A percentile compares a stretch with the other conserved stretches of the same genome.
These are phyloP conservation scores for Aspergillus conjunctus DNA, from an alignment of 495 filamentous ascomycete species.

Conservation along the genomic window DNA sequence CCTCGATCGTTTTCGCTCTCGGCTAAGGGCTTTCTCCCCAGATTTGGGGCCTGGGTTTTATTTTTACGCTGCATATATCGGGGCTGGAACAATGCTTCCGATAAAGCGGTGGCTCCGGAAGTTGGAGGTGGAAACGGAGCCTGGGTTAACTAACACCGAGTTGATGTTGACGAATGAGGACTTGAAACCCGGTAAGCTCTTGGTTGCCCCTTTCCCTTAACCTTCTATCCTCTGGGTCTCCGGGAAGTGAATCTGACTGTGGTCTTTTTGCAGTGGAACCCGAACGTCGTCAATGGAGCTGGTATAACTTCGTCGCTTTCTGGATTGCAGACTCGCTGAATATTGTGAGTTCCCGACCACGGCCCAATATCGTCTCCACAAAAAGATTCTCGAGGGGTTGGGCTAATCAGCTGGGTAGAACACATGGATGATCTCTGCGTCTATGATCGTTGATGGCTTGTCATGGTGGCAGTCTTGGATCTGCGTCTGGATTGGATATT, in stretches of 20 bases:
- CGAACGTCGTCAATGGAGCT: slow-evolving; percentile 80
- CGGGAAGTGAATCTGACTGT: not conserved
- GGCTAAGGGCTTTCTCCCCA: too few relatives aligned
- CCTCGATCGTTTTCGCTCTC: too few relatives aligned
- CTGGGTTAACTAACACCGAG: slow-evolving; percentile 79
- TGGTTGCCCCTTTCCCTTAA: not conserved
- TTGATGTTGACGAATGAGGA: slow-evolving; percentile 91
- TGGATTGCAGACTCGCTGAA: slow-evolving; percentile 96
- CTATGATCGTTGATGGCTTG: slow-evolving; percentile 74
- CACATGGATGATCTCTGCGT: slow-evolving; percentile 95
- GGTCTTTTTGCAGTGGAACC: slow-evolving; percentile 64
- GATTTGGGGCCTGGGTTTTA: not conserved
- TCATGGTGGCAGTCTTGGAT: slow-evolving; percentile 98
- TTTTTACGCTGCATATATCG: not conserved
- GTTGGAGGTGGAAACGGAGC: slow-evolving; percentile 71
- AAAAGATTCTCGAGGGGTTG: too few relatives aligned
- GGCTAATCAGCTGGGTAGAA: slow-evolving; percentile 53
- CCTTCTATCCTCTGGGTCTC: not conserved
- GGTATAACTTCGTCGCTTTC: slow-evolving; percentile 88
- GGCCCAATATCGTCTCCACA: not conserved
- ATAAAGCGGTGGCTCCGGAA: slow-evolving; percentile 47
- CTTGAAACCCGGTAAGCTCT: slow-evolving; percentile 70
- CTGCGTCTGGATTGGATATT: slow-evolving; percentile 83
- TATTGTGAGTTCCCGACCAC: slow-evolving; percentile 56
- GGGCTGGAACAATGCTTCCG: slow-evolving; percentile 29